Conservation (phyloP, 2,329 filamentous ascomycete species). For the Hymenoscyphus fructigenus region DNA sequence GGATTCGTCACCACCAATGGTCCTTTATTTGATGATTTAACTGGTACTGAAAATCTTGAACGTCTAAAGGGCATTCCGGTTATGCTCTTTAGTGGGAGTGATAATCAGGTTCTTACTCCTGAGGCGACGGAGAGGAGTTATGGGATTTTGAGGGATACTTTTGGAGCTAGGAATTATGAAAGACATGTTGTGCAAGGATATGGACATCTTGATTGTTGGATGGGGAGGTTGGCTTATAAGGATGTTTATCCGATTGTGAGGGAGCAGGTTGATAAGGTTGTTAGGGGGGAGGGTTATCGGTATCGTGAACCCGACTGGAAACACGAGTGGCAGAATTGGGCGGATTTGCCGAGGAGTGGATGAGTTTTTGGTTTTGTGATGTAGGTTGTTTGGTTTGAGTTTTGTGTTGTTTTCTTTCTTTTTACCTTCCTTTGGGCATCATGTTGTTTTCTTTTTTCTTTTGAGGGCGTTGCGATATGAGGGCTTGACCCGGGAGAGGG, state of each 20-base stretch:
- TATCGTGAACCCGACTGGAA: conserved; percentile 32
- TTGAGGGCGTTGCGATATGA: too few species aligned
- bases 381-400: background rate
- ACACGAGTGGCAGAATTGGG: conserved; percentile 20
- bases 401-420: background rate
- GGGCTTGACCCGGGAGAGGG: too few species aligned
- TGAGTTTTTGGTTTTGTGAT: background rate
- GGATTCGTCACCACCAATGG: conserved; percentile 54
- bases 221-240: conserved; percentile 57
- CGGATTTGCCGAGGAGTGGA: conserved; percentile 11
- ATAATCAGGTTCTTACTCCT: conserved; percentile 56
- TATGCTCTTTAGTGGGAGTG: conserved; percentile 53
- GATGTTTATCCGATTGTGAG: conserved; percentile 59
- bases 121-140: conserved; percentile 55
- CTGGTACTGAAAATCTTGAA: conserved; percentile 49
- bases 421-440: background rate
- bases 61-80: conserved; percentile 54
- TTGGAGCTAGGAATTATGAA: conserved; percentile 50
- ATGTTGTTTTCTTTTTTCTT: too few species aligned
- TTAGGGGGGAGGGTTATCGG: conserved; percentile 29
- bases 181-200: conserved; percentile 56
- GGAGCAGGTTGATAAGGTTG: conserved; percentile 54
- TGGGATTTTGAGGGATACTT: conserved; percentile 51
- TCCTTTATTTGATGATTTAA: conserved; percentile 48
- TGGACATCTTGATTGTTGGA: conserved; percentile 62